Evolutionary conservation across 2,329 filamentous ascomycete genomes (phyloP), one percentile per base, ranked within the genome.

Genomic region (Hawksworthiomyces lignivorus): DNA sequence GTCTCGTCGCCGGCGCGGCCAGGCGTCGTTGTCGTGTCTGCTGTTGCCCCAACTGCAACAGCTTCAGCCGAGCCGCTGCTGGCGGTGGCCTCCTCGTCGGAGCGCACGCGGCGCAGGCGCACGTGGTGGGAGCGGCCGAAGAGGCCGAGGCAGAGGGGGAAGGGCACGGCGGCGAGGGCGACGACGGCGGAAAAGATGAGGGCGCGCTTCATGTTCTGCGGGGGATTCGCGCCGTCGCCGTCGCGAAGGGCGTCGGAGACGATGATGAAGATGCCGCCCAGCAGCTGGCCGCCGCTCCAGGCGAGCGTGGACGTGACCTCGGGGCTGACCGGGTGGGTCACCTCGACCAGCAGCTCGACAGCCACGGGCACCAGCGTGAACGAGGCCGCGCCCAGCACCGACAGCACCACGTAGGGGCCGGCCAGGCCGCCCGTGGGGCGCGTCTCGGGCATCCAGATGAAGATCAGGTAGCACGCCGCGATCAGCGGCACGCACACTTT

Each of bases 261-360:
- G 22, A 98, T 65, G 54, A 96, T 84, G 56, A 96, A 95, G 21
- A 89, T 63, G 2, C 79, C 89, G 11, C 92, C 92, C 1, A 94
- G 63, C 7, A 96, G 62, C 66, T 97, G 90, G 0, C 92, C 90
- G 6, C 83, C 83, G 1, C 77, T 75, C 92, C 92, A 97, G 54
- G 83, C 85, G 18, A 94, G 69, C 21, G 85, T 87, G 48, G 79
- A 85, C 1, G 85, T 86, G 33, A 96, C 75, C 62, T 94, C 90
- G 0, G 92, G 89, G 30, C 80, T 82, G 20, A 94, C 78, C 0
- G 92, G 92, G 55, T 92, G 86, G 5, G 84, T 88, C 45, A 95
- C 75, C 60, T 97, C 87, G 39, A 86, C 85, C 14, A 96, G 68
- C 52, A 84, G 88, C 62, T 98, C 92, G 37, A 97, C 73, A 6